phyloP scores from a whole-genome alignment of 305 asterid genomes.

The Fraxinus albicans region DNA sequence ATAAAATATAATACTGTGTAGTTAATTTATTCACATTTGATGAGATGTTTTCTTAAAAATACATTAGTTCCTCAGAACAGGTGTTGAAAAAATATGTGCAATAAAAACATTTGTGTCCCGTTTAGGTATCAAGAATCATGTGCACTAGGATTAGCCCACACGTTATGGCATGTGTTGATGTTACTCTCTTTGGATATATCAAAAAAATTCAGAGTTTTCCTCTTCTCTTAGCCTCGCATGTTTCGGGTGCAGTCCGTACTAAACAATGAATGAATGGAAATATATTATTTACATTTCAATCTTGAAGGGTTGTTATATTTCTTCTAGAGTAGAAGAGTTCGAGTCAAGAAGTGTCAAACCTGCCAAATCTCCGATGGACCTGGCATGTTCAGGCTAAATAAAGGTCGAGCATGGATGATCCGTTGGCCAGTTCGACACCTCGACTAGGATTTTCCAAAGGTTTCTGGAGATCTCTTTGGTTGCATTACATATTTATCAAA shows the following conservation, averaged over 20 bases:
- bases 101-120: background rate
- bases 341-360: background rate
- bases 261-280: background rate
- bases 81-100: background rate
- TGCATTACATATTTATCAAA: conserved; percentile 3
- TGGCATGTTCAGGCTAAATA: background rate
- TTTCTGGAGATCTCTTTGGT: background rate
- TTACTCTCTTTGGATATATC: background rate
- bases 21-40: background rate
- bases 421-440: background rate
- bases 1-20: background rate
- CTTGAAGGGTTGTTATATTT: background rate
- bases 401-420: background rate
- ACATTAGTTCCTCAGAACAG: background rate
- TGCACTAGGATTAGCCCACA: background rate
- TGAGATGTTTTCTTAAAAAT: background rate
- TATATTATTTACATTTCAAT: background rate
- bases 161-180: conserved; percentile 17
- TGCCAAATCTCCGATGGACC: background rate
- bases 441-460: background rate
- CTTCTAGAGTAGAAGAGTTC: background rate
- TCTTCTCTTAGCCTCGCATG: too few relatives aligned
- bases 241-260: conserved; percentile 7
- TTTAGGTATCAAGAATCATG: background rate
- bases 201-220: background rate